Base-by-base conservation (phyloP, 768 basidiomycete species). In the Rhodotorula kratochvilovae region DNA sequence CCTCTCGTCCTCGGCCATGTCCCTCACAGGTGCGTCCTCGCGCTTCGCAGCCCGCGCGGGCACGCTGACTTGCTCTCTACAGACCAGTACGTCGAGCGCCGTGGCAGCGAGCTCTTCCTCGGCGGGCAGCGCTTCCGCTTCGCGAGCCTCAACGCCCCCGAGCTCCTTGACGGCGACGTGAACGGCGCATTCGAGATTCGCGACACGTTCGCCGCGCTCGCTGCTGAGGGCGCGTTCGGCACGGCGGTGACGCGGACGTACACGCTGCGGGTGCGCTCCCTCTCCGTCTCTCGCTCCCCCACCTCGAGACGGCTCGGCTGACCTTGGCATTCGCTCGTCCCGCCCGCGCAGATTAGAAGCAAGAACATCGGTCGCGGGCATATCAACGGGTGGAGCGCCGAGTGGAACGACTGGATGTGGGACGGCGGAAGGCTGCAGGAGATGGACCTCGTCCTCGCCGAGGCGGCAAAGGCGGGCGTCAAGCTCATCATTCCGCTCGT, bases 331-430 rank as follows among this genome's bases (percentile, higher is more conserved):
- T 25, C 16, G 21, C 25, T 6, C 35, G 42, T 46, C 58, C 31
- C 10, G 36, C 21, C 5, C 33, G 21, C 25, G 27, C 54, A 71
- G 67, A 61, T 75, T 58, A 72, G 70, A 50, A 67, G 65, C 48
- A 46, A 59, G 29, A 67, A 68, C 45, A 72, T 73, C 61, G 67
- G 61, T 0, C 60, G 71, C 12, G 76, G 72, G 2, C 73, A 76
- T 48, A 74, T 76, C 69, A 70, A 74, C 46, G 73, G 76, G n/a
- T 76, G 73, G 73, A 66, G 70, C 43, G 6, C 15, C 11, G 63
- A 69, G 19, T 72, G 67, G 71, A 63, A 66, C 25, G 71, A 72
- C 50, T 76, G 76, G 76, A 67, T 67, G 36, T 76, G 76, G 76
- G 73, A 76, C 36, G 33, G 36, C 0, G 65, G 31, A 4, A 48